These are phyloP conservation scores for Suillus occidentalis DNA, from an alignment of 768 basidiomycete species.

Conservation along the genomic window DNA sequence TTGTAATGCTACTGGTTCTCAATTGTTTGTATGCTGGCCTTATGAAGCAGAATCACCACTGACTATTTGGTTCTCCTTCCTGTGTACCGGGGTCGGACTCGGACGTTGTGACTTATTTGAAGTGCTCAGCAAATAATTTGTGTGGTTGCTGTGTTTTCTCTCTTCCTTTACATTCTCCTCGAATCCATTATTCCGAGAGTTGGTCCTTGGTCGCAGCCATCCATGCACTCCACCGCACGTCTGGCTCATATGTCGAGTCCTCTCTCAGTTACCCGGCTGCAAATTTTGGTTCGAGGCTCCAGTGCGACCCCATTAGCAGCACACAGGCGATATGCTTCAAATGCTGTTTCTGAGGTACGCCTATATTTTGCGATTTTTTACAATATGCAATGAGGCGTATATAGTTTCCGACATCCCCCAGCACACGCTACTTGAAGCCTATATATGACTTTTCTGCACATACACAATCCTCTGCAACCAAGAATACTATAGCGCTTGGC, in stretches of 20 bases:
- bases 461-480: constrained; percentile 23
- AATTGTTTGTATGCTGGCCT: neutral
- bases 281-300: constrained; percentile 5
- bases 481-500: constrained; percentile 28
- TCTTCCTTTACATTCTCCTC: too few species aligned
- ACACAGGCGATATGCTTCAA: constrained; percentile 14
- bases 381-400: constrained; percentile 3
- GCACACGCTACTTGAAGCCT: constrained; percentile 27
- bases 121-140: neutral
- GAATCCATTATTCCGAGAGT: neutral
- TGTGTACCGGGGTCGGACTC: neutral
- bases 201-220: neutral
- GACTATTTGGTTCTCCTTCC: neutral
- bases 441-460: constrained; percentile 23
- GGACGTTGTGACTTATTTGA: neutral
- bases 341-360: constrained; percentile 21
- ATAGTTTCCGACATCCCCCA: constrained; percentile 20
- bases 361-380: neutral
- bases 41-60: neutral
- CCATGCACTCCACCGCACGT: constrained; percentile 2
- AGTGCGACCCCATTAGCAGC: neutral
- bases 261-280: constrained; percentile 1
- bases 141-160: neutral
- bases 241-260: constrained; percentile 5
- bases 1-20: constrained; percentile 2